These are phyloP conservation scores for Priceomyces carsonii DNA, from an alignment of 805 yeast genomes.

Conservation along the genomic window DNA sequence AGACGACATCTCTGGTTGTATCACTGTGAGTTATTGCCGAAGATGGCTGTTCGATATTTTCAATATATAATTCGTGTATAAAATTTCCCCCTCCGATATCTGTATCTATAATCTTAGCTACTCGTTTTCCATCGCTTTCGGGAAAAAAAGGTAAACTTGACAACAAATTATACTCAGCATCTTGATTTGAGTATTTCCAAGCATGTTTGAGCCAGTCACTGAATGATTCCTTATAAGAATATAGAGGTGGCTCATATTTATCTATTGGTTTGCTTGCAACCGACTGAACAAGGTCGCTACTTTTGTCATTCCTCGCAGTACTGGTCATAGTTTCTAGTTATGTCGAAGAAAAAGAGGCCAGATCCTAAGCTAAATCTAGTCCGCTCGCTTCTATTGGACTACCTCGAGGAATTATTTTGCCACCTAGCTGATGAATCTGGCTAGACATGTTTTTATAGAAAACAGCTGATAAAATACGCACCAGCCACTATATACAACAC, in stretches of 20 bases:
- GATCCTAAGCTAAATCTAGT: too few relatives aligned
- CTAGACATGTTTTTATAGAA: too few relatives aligned
- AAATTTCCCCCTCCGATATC: constrained; percentile 53
- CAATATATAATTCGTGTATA: constrained; percentile 77
- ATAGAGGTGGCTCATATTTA: constrained; percentile 10
- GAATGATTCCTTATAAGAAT: constrained; percentile 18
- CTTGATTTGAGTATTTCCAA: constrained; percentile 20
- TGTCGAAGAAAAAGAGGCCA: too few relatives aligned
- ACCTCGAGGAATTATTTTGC: too few relatives aligned
- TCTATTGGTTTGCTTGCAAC: constrained; percentile 1
- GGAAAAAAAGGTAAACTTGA: constrained; percentile 62
- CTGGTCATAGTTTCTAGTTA: too few relatives aligned
- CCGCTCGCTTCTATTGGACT: too few relatives aligned
- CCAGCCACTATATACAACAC: too few relatives aligned
- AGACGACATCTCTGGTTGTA: constrained; percentile 43
- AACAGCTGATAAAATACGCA: too few relatives aligned
- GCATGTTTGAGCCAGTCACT: constrained; percentile 33
- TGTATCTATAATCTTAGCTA: constrained; percentile 52
- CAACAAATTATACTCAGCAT: constrained; percentile 45
- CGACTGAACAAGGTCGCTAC: too few relatives aligned
- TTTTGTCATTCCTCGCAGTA: too few relatives aligned
- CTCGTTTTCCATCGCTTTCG: constrained; percentile 47
- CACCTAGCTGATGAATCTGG: too few relatives aligned
- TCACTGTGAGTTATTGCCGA: constrained; percentile 1
- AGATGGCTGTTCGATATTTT: constrained; percentile 47